Percentiles rank a stretch among this genome's conserved stretches.
phyloP scores from a whole-genome alignment of 169 alveolate species.

The Toxoplasma gondii region DNA sequence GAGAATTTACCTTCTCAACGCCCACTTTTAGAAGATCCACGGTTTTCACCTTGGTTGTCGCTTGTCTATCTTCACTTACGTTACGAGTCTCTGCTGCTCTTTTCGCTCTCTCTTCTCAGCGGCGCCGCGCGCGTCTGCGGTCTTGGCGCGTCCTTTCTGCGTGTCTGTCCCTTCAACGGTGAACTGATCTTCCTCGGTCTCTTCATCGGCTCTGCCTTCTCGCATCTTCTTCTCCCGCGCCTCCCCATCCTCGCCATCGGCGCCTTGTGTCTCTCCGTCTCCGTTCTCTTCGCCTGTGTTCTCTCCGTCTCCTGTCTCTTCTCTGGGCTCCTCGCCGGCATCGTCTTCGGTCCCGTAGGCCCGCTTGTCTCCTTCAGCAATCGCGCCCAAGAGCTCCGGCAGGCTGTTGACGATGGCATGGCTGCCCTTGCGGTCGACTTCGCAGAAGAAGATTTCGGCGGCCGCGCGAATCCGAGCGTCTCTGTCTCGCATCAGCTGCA shows the following conservation, averaged over 20 bases:
- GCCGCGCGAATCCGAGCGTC: neutral
- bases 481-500: constrained; percentile 1
- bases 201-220: neutral
- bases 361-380: neutral
- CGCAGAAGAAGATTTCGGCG: constrained; percentile 29
- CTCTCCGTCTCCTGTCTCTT: neutral
- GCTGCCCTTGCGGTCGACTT: constrained; percentile 27
- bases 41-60: no score
- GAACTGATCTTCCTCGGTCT: neutral
- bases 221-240: neutral
- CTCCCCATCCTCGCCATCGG: neutral
- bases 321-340: neutral
- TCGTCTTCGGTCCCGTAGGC: neutral
- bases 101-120: constrained; percentile 7
- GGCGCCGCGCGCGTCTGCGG: neutral
- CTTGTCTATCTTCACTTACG: neutral
- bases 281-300: neutral
- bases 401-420: neutral
- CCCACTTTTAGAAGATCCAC: no score
- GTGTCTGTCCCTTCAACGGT: neutral
- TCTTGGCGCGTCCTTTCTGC: neutral
- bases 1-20: no score
- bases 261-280: neutral
- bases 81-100: constrained; percentile 17
- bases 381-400: constrained; percentile 40